These are phyloP conservation scores for Isabelozyma pseudorhagii DNA, from an alignment of 805 yeast species.

Conservation along the genomic window DNA sequence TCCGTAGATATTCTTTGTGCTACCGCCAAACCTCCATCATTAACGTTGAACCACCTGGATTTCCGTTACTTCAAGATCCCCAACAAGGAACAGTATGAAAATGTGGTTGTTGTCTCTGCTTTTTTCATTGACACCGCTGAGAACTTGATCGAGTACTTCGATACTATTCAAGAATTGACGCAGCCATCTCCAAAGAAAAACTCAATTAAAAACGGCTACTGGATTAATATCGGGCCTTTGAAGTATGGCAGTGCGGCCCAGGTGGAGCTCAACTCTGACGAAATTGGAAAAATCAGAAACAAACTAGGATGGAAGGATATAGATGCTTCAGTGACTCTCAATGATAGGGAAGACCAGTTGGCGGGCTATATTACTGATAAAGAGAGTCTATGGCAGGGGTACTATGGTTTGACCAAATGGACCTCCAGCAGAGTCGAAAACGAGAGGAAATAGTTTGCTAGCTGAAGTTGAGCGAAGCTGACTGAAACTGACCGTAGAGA, in stretches of 20 bases:
- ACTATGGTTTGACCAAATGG: slow-evolving; percentile 66
- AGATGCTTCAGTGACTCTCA: slow-evolving; percentile 7
- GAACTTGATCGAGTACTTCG: slow-evolving; percentile 72
- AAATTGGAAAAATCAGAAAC: slow-evolving; percentile 50
- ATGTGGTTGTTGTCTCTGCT: slow-evolving; percentile 59
- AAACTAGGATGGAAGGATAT: slow-evolving; percentile 59
- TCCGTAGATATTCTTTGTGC: slow-evolving; percentile 26
- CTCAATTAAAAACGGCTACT: slow-evolving; percentile 46
- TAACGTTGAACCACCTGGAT: slow-evolving; percentile 55
- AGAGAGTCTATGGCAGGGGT: slow-evolving; percentile 73
- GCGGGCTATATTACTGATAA: slow-evolving; percentile 64
- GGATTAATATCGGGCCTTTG: slow-evolving; percentile 93
- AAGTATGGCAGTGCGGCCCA: slow-evolving; percentile 86
- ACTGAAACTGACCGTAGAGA: too few relatives aligned
- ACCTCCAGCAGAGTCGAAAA: slow-evolving; percentile 35
- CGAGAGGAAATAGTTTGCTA: neutral
- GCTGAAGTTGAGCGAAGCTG: neutral
- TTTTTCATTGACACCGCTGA: slow-evolving; percentile 94
- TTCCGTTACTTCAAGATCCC: slow-evolving; percentile 52
- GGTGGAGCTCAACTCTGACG: slow-evolving; percentile 73
- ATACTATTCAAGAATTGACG: slow-evolving; percentile 45
- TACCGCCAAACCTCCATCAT: slow-evolving; percentile 41
- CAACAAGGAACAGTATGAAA: slow-evolving; percentile 25
- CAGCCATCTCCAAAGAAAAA: slow-evolving; percentile 5
- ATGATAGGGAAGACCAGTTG: slow-evolving; percentile 26